Evolutionary conservation across 768 basidiomycete species (phyloP).

Genomic region (Suillus discolor): DNA sequence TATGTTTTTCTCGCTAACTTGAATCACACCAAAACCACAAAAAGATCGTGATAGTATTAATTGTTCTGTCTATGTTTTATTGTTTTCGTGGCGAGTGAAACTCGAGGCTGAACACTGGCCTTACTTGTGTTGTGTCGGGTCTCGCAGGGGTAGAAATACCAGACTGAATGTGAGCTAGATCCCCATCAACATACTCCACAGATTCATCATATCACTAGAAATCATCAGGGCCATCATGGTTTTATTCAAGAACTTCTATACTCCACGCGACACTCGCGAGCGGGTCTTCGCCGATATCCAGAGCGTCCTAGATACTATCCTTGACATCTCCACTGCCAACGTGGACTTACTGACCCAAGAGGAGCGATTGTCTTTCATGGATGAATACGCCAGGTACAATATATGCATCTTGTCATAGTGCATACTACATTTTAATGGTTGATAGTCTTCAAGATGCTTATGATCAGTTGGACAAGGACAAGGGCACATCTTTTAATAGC

Average conservation of each 20-base stretch:
- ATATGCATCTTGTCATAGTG: background rate
- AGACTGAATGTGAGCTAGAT: background rate
- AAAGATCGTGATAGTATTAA: too few relatives aligned
- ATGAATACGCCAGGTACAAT: background rate
- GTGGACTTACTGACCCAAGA: background rate
- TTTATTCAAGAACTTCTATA: background rate
- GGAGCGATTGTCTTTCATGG: background rate
- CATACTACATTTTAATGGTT: background rate
- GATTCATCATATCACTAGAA: background rate
- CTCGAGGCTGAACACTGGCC: background rate
- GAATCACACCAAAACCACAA: too few relatives aligned
- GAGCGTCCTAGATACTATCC: background rate
- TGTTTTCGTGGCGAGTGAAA: too few relatives aligned
- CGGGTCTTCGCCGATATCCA: background rate
- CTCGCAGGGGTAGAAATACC: background rate
- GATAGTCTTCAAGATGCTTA: background rate
- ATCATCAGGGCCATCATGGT: too few relatives aligned
- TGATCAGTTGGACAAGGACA: background rate
- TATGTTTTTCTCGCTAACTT: too few relatives aligned
- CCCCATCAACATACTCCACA: background rate
- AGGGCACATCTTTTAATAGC: background rate
- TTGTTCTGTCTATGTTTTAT: too few relatives aligned
- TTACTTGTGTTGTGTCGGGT: background rate
- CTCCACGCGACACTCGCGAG: background rate
- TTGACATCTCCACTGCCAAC: background rate